A percentile compares a stretch with the other conserved stretches of the same genome.
These are phyloP conservation scores for Neltuma alba DNA, from an alignment of 306 rosid species.

Conservation along the genomic window DNA sequence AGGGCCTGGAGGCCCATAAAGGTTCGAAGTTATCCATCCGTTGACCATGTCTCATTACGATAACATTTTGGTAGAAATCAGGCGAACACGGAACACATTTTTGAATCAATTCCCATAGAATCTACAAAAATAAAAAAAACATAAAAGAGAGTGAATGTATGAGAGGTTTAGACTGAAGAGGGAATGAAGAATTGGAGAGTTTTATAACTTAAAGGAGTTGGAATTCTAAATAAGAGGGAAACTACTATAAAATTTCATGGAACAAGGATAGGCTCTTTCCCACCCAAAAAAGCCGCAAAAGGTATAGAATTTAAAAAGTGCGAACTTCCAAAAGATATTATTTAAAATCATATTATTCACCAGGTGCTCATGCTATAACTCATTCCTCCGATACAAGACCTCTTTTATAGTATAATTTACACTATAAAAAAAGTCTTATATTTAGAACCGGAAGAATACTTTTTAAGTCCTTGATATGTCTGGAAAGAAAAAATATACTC, in stretches of 20 bases:
- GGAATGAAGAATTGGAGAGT: background rate
- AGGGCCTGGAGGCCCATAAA: slow-evolving; percentile 53
- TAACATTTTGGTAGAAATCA: slow-evolving; percentile 55
- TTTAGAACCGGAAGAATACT: no score
- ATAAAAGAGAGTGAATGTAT: background rate
- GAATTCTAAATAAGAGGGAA: background rate
- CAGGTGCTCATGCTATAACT: no score
- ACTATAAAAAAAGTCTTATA: no score
- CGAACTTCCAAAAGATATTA: no score
- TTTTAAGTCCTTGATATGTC: no score
- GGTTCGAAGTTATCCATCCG: slow-evolving; percentile 73
- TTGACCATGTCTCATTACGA: slow-evolving; percentile 89
- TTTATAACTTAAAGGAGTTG: background rate
- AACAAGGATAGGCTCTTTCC: background rate
- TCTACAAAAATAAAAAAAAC: background rate
- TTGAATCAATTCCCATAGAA: slow-evolving; percentile 32
- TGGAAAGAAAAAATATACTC: no score
- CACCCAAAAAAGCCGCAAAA: no score
- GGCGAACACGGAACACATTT: background rate
- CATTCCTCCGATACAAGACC: no score
- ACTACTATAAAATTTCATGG: background rate
- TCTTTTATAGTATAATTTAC: no score
- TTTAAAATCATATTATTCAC: no score
- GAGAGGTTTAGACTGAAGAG: background rate
- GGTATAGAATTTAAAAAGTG: no score